Evolutionary conservation across 2,329 filamentous ascomycete species (phyloP).

Genomic region (Metarhizium guizhouense): DNA sequence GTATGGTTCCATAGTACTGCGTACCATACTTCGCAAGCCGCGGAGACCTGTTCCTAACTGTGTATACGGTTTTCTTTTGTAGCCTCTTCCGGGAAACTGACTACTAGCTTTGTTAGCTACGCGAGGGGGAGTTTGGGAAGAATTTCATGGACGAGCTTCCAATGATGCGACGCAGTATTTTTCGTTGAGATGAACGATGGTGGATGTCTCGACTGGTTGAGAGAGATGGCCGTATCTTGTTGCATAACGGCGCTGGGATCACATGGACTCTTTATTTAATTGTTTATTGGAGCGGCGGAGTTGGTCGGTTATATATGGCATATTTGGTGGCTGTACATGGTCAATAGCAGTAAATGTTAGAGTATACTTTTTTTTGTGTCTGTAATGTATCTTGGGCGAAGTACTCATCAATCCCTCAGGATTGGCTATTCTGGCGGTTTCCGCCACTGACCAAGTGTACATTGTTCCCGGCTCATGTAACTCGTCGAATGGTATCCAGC

Average conservation of each 20-base stretch:
- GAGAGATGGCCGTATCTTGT: neutral
- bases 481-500: no score
- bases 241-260: neutral
- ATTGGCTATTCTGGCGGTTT: no score
- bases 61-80: neutral
- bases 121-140: neutral
- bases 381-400: neutral
- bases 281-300: constrained; percentile 23
- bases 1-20: no score
- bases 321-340: constrained; percentile 13
- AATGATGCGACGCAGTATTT: constrained; percentile 16
- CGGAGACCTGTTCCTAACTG: neutral
- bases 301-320: constrained; percentile 18
- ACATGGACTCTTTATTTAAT: constrained; percentile 10
- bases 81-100: neutral
- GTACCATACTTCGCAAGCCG: no score
- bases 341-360: neutral
- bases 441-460: no score
- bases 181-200: neutral
- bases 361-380: neutral
- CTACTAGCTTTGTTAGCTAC: neutral
- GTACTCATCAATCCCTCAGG: neutral
- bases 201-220: neutral
- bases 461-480: no score
- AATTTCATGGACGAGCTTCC: constrained; percentile 11